Conservation (phyloP, 2,329 filamentous ascomycete genomes). For the Fusarium sp. region DNA sequence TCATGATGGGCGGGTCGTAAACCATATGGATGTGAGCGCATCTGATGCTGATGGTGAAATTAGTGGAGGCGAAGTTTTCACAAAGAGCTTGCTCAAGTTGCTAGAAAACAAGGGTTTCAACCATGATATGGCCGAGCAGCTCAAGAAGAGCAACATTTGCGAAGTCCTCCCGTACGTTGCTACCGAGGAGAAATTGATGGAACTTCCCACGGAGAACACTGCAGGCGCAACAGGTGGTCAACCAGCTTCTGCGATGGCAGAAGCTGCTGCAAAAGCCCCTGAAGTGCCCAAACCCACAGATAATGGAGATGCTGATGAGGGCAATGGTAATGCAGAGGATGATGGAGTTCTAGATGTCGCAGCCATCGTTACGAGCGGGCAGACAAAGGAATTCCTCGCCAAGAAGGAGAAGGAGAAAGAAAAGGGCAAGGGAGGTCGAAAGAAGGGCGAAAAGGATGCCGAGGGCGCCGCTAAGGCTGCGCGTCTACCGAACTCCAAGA, state of each 20-base stretch:
- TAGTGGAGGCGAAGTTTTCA: constrained; percentile 91
- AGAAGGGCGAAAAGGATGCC: constrained; percentile 66
- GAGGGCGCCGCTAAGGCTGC: constrained; percentile 66
- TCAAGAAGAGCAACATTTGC: constrained; percentile 75
- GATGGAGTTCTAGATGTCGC: constrained; percentile 87
- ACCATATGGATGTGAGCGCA: constrained; percentile 71
- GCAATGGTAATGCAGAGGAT: constrained; percentile 61
- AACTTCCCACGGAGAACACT: constrained; percentile 59
- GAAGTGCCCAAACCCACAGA: constrained; percentile 54
- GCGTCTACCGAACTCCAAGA: constrained; percentile 78
- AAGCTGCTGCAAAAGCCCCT: constrained; percentile 49
- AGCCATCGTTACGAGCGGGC: constrained; percentile 84
- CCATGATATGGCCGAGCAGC: constrained; percentile 75
- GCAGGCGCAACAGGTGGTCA: constrained; percentile 40
- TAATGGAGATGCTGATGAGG: constrained; percentile 55
- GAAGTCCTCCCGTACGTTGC: constrained; percentile 71
- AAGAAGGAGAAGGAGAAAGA: constrained; percentile 83
- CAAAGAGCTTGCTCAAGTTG: constrained; percentile 75
- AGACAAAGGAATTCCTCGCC: constrained; percentile 84
- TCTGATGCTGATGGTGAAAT: constrained; percentile 62
- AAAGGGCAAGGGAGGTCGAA: constrained; percentile 67
- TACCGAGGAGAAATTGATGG: constrained; percentile 59
- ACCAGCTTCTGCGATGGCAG: constrained; percentile 33
- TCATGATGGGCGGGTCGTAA: constrained; percentile 81
- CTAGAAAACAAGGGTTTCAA: constrained; percentile 70